phyloP scores from a whole-genome alignment of 768 basidiomycete genomes.

The Mycena belliarum region DNA sequence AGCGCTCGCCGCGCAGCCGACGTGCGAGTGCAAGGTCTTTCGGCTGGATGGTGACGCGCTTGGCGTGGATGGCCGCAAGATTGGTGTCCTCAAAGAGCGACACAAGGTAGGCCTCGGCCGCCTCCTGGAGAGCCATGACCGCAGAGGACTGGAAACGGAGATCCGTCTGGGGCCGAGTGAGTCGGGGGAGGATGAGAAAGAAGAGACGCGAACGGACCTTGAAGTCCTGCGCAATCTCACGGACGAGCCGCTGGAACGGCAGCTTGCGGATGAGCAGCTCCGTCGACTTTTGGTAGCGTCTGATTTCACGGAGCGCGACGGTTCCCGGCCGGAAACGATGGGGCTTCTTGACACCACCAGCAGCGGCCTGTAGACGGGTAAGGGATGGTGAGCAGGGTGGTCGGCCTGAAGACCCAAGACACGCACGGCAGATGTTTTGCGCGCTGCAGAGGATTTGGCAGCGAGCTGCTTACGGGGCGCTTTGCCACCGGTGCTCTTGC shows the following conservation, averaged over 20 bases:
- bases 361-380: slow-evolving; percentile 52
- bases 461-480: slow-evolving; percentile 87
- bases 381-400: slow-evolving; percentile 11
- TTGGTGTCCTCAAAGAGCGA: slow-evolving; percentile 82
- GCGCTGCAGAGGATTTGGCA: slow-evolving; percentile 54
- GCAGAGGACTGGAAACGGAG: slow-evolving; percentile 95
- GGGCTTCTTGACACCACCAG: slow-evolving; percentile 96
- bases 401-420: slow-evolving; percentile 36
- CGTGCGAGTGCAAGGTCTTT: slow-evolving; percentile 84
- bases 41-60: slow-evolving; percentile 83
- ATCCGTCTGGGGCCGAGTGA: slow-evolving; percentile 55
- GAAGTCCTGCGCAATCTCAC: slow-evolving; percentile 95
- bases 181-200: slow-evolving; percentile 22
- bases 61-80: slow-evolving; percentile 84
- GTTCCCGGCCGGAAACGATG: slow-evolving; percentile 90
- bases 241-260: slow-evolving; percentile 92
- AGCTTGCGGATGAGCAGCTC: slow-evolving; percentile 91
- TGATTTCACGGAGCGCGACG: slow-evolving; percentile 91
- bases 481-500: slow-evolving; percentile 48
- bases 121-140: slow-evolving; percentile 90
- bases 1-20: slow-evolving; percentile 77
- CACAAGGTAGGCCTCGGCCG: slow-evolving; percentile 83
- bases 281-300: slow-evolving; percentile 91
- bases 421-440: slow-evolving; percentile 50
- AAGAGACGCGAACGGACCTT: slow-evolving; percentile 47